A percentile compares a stretch with the other conserved stretches of the same genome.
Conservation (phyloP, 2,329 filamentous ascomycete species). For the Penicillium griseofulvum region DNA sequence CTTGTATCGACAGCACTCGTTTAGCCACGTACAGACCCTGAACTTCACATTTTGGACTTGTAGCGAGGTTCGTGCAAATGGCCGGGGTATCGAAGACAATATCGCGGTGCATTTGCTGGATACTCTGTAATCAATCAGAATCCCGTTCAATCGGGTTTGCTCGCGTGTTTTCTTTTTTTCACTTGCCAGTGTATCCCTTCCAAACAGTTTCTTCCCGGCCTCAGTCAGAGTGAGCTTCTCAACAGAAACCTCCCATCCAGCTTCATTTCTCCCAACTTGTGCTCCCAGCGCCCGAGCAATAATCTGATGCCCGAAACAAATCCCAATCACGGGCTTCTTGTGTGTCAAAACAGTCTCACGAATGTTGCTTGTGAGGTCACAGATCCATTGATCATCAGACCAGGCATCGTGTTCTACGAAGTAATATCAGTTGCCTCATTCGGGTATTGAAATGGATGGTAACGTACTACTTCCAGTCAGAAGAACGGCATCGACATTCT, state of each 20-base stretch:
- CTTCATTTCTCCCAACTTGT: slow-evolving; percentile 39
- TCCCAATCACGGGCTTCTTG: slow-evolving; percentile 41
- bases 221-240: slow-evolving; percentile 42
- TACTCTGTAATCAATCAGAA: slow-evolving; percentile 13
- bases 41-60: slow-evolving; percentile 43
- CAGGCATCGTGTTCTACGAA: slow-evolving; percentile 40
- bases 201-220: slow-evolving; percentile 43
- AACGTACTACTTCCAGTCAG: slow-evolving; percentile 33
- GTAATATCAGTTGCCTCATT: neutral
- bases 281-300: slow-evolving; percentile 44
- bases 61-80: slow-evolving; percentile 43
- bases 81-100: slow-evolving; percentile 43
- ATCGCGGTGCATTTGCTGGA: slow-evolving; percentile 52
- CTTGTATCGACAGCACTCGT: slow-evolving; percentile 46
- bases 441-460: neutral
- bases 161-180: too few species aligned
- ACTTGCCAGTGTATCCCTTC: slow-evolving; percentile 26
- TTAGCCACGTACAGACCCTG: slow-evolving; percentile 46
- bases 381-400: slow-evolving; percentile 47
- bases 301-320: slow-evolving; percentile 53
- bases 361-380: slow-evolving; percentile 44
- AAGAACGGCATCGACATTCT: slow-evolving; percentile 27
- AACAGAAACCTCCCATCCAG: slow-evolving; percentile 50
- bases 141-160: neutral
- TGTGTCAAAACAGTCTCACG: slow-evolving; percentile 23